phyloP scores from a whole-genome alignment of 2,329 filamentous ascomycete genomes.

The Dothistroma pini region DNA sequence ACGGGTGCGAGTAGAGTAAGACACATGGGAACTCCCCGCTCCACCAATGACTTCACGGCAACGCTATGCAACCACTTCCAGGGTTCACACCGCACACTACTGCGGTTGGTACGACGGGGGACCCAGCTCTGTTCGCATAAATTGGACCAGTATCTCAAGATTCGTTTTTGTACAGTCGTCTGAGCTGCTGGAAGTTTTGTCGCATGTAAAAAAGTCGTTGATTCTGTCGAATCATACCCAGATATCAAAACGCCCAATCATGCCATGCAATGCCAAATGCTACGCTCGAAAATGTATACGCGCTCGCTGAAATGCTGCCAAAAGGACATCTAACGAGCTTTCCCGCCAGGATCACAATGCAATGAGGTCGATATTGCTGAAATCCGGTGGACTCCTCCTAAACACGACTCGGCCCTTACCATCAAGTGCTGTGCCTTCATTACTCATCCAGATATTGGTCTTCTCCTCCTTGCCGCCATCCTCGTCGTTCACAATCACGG shows the following conservation, averaged over 20 bases:
- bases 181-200: not conserved
- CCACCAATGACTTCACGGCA: not conserved
- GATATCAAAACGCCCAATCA: not conserved
- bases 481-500: conserved; percentile 43
- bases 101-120: not conserved
- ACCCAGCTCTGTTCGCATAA: not conserved
- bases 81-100: not conserved
- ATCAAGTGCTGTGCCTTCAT: conserved; percentile 85
- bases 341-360: conserved; percentile 53
- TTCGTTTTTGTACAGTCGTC: not conserved
- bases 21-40: not conserved
- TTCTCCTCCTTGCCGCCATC: conserved; percentile 21
- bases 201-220: not conserved
- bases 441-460: conserved; percentile 77
- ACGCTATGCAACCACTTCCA: conserved; percentile 1
- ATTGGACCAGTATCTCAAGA: not conserved
- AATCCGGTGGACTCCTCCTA: conserved; percentile 34
- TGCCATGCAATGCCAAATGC: not conserved
- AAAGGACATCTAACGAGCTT: not conserved
- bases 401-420: conserved; percentile 66
- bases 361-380: conserved; percentile 83
- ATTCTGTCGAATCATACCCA: not conserved
- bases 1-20: too few species aligned
- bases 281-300: not conserved
- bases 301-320: not conserved